Percentiles rank a stretch among this genome's conserved stretches.
Evolutionary conservation across 1,284 basidiomycete genomes (phyloP).

Genomic region (Gymnopus androsaceus): DNA sequence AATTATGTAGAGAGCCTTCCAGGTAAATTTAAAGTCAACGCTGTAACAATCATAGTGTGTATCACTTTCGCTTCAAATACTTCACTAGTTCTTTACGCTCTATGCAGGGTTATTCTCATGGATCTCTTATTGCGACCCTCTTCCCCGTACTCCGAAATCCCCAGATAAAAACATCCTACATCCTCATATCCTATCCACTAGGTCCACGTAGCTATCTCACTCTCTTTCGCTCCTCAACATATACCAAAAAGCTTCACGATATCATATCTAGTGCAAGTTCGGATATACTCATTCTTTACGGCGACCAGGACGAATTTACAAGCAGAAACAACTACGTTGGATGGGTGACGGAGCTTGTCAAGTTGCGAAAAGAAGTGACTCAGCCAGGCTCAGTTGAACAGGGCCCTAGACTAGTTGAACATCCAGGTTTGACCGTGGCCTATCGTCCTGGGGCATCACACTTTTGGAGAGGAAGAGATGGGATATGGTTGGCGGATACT

Average conservation of each 20-base stretch:
- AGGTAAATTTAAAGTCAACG: neutral
- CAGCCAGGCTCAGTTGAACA: constrained; percentile 10
- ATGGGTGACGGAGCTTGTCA: constrained; percentile 50
- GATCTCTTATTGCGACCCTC: constrained; percentile 68
- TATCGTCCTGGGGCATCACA: constrained; percentile 23
- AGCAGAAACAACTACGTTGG: constrained; percentile 48
- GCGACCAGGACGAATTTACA: constrained; percentile 77
- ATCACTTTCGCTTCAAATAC: neutral
- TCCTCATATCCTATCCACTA: constrained; percentile 78
- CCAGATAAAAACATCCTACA: constrained; percentile 57
- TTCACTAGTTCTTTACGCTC: constrained; percentile 5
- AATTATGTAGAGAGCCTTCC: constrained; percentile 33
- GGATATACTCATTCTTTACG: constrained; percentile 65
- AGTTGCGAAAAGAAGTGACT: constrained; percentile 19
- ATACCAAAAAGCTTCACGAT: constrained; percentile 49
- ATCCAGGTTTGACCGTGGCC: constrained; percentile 25
- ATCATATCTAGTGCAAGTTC: constrained; percentile 46
- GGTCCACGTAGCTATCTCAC: constrained; percentile 70
- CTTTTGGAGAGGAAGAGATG: constrained; percentile 15
- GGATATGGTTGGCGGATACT: constrained; percentile 1
- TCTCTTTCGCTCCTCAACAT: constrained; percentile 58
- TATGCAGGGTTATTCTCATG: constrained; percentile 77
- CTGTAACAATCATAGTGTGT: constrained; percentile 56
- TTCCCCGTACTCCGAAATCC: constrained; percentile 48
- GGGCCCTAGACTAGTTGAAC: constrained; percentile 2